Evolutionary conservation across 2,329 filamentous ascomycete genomes (phyloP), one percentile per base, ranked within the genome.

Genomic region (Penicillium sumatraense): DNA sequence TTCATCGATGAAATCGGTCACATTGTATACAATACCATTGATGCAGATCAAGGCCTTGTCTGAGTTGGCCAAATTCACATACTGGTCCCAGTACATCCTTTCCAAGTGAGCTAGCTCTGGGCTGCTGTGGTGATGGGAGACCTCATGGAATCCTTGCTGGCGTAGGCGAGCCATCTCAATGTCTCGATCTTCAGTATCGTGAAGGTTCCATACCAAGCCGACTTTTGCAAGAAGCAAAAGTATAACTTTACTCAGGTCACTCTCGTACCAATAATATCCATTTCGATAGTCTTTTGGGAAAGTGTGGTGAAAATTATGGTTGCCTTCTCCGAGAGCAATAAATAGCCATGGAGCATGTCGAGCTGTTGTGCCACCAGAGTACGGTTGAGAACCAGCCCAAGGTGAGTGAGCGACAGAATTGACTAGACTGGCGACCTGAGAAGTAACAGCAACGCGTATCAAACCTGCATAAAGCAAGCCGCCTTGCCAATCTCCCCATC

Each of bases 1-100:
- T 67, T 92, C 89, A 75, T 89, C 88, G 79, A 93, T 89, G 76
- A 95, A 95, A 72, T 89, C 82, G 63, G 84, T 84, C 21, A 95
- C 86, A 69, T 95, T 90, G 77, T 95, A 90, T 5, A 40, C 16
- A 4, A 40, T 16, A 5, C 36, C 36, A 6, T 11, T 40, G 36
- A 40, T 40, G 20, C 36, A 40, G n/a, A 40, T 11, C 5, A 40
- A 11, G 20, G n/a, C 8, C 7, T 21, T 9, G 18, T 16, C 36
- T 11, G 16, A 20, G 8, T 18, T 21, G 4, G 16, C 8, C 20
- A 6, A 11, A 11, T 6, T 4, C 16, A 14, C 36, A 16, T 20
- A 40, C 4, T 18, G 7, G 5, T 4, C 36, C 36, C 16, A 40
- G 5, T 11, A 9, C 36, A 40, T 40, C 8, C 7, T 40, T 5